phyloP scores from a whole-genome alignment of 192 early-diverging fungal species.

The Lobosporangium transversale region DNA sequence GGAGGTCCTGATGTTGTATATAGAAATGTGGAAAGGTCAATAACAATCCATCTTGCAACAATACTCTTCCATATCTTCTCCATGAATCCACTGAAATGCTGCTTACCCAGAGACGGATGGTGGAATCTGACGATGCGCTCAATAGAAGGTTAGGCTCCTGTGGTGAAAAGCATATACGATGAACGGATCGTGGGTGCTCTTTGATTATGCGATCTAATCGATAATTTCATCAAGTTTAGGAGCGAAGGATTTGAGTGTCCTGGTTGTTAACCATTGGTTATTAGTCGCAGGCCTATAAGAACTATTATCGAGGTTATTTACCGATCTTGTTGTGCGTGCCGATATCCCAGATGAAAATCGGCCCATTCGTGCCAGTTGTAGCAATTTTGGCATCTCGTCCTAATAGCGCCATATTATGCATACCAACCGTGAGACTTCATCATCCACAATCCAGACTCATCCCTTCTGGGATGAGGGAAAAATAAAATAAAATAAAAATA shows the following conservation, averaged over 20 bases:
- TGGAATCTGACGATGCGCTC: constrained; percentile 81
- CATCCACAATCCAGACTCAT: too few species aligned
- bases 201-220: constrained; percentile 69
- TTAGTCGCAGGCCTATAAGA: too few species aligned
- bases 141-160: constrained; percentile 70
- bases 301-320: too few species aligned
- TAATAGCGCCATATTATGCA: too few species aligned
- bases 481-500: background rate
- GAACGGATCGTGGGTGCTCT: constrained; percentile 78
- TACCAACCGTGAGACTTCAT: too few species aligned
- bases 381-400: constrained; percentile 74
- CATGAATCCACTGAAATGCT: too few species aligned
- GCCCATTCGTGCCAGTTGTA: constrained; percentile 73
- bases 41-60: too few species aligned
- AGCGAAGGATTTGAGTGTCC: too few species aligned
- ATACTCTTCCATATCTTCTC: too few species aligned
- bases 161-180: constrained; percentile 83
- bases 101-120: constrained; percentile 80
- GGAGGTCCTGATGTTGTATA: constrained; percentile 65
- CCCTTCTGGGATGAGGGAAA: too few species aligned
- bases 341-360: constrained; percentile 80
- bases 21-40: too few species aligned
- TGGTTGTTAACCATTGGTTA: too few species aligned
- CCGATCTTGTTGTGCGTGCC: constrained; percentile 51
- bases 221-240: background rate